Base-by-base conservation (phyloP, 257 asterid species). In the Lantana camara region DNA sequence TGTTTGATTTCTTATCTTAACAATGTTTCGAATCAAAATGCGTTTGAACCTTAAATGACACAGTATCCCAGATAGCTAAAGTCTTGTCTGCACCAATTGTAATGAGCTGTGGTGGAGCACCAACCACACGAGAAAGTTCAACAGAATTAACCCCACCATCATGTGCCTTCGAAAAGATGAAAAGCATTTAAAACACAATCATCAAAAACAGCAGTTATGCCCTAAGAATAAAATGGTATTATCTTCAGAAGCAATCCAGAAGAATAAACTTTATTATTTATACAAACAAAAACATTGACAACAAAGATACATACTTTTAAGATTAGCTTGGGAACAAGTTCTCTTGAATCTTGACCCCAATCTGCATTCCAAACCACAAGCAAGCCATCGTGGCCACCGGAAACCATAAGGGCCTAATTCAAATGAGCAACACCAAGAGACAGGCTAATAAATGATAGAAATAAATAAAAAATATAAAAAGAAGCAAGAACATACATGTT, bases 21-120 rank as follows among this genome's bases (percentile, higher is more conserved):
- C 50, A 27, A 37, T 55, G 22, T 22, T 44, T 61, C 64, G 69
- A 64, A 59, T 41, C 42, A 49, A 60, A 44, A 19, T 41, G 50
- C 58, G 45, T 57, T 48, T 51, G 67, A 60, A 93, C 99, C 97
- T 93, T 93, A 77, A 93, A 93, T 29, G 99, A 79, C 69, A 82
- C 75, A 6, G 99, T 90, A 78, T 93, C 99, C 99, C 99, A 93
- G 78, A 93, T 90, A 50, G 99, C 97, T 79, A 93, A 78, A 41
- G 94, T 87, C 80, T 93, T 93, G 78, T 93, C 99, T 14, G 89
- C 95, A 64, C 99, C 99, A 77, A 94, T 94, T 53, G 99, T 94
- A 73, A 90, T 94, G 60, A 94, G 95, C 72, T 84, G 97, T 40
- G 99, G 99, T 64, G 97, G 85, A 77, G 92, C 86, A 68, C 96